A percentile compares a stretch with the other conserved stretches of the same genome.
Evolutionary conservation across 306 rosid species (phyloP).

Genomic region (Gynostemma pentaphyllum): DNA sequence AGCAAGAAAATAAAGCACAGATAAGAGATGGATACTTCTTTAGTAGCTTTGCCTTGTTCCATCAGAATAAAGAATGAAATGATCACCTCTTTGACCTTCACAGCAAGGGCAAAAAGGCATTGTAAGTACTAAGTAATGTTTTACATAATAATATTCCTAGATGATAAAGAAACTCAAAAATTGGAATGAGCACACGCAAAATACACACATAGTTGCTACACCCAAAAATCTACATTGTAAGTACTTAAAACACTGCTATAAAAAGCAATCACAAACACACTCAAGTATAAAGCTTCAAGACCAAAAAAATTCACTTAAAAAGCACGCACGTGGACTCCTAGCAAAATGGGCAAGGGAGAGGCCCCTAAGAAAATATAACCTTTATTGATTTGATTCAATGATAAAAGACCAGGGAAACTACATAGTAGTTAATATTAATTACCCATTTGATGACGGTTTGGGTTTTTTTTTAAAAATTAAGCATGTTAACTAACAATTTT

Average conservation of each 20-base stretch:
- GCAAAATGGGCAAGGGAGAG: background rate
- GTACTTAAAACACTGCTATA: too few species aligned
- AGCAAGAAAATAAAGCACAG: background rate
- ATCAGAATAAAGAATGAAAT: constrained; percentile 76
- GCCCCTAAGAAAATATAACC: background rate
- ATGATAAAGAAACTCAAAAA: background rate
- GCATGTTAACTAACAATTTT: too few species aligned
- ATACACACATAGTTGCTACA: background rate
- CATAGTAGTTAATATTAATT: background rate
- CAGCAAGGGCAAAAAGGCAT: constrained; percentile 14
- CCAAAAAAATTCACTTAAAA: background rate
- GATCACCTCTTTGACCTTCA: constrained; percentile 90
- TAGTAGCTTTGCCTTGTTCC: constrained; percentile 91
- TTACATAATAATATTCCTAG: background rate
- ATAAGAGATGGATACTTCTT: constrained; percentile 28
- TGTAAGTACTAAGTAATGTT: background rate
- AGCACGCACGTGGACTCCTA: background rate
- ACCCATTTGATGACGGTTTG: too few species aligned
- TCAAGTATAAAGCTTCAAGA: too few species aligned
- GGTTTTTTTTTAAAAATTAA: too few species aligned
- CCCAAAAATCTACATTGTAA: too few species aligned
- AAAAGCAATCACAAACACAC: too few species aligned
- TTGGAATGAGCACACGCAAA: background rate
- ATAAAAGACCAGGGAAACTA: background rate
- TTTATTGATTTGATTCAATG: background rate